Evolutionary conservation across 2,329 filamentous ascomycete species (phyloP), one percentile per base, ranked within the genome.

Genomic region (Byssochlamys sp.): DNA sequence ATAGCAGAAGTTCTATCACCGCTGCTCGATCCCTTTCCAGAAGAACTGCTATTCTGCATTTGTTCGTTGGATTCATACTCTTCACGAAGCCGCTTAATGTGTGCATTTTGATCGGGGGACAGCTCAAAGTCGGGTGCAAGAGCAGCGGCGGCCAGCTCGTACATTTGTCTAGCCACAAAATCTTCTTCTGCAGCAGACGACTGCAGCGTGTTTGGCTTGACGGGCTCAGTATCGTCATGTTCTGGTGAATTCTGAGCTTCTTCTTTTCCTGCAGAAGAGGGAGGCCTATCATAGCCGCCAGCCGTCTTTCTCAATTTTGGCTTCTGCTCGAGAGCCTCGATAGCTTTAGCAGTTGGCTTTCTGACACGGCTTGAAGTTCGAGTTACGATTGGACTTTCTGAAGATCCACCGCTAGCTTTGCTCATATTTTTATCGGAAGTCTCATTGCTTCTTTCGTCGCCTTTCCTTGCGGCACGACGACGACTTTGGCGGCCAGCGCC

Each of bases 291-390:
- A 35, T 3, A 58, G 56, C 11, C 60, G 45, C 26, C 57, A 35
- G 58, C 54, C 26, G 56, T 56, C 33, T 59, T 63, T 31, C 58
- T 60, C 51, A 54, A 55, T 53, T 57, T 58, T 54, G 56, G 59
- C 35, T 62, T 59, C 39, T 58, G 61, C 51, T 63, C 57, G 35
- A 63, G 53, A 48, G 68, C 63, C 59, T 72, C 69, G 24, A 67
- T 61, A 6, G 69, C 68, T 29, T 67, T 66, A 24, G 60, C 59
- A 2, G 69, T 70, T 19, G 67, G 67, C 52, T 70, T 70, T 50
- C 67, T 66, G 29, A 65, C 48, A 4, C 69, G 67, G 14, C 57
- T 61, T 19, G 69, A 71, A 33, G 63, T 57, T n/a, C 67, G 65
- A 25, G 59, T 57, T 28, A 58, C 59, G 6, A 63, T 65, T 24